Percentiles rank a stretch among this genome's conserved stretches.
phyloP scores from a whole-genome alignment of 306 rosid genomes.

The Chamaecrista fasciculata region DNA sequence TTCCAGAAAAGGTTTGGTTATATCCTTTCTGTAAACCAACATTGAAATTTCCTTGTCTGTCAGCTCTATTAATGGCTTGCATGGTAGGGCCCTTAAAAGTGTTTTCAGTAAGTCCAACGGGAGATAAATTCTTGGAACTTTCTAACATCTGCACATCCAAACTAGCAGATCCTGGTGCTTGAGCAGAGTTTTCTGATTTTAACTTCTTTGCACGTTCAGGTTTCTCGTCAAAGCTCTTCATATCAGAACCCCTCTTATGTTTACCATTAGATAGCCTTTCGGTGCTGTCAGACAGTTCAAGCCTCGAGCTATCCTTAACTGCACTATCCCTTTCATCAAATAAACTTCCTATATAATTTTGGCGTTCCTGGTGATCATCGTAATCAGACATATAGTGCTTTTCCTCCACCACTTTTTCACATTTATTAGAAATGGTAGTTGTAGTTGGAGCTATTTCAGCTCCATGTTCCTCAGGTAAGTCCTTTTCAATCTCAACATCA shows the following conservation, averaged over 20 bases:
- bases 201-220: constrained; percentile 55
- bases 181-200: constrained; percentile 44
- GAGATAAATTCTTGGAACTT: constrained; percentile 50
- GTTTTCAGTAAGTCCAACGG: constrained; percentile 55
- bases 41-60: constrained; percentile 52
- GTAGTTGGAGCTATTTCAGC: constrained; percentile 39
- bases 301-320: constrained; percentile 48
- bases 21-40: constrained; percentile 55
- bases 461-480: constrained; percentile 53
- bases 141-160: constrained; percentile 49
- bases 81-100: constrained; percentile 41
- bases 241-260: constrained; percentile 58
- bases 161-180: constrained; percentile 45
- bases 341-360: constrained; percentile 61
- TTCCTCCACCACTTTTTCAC: constrained; percentile 43
- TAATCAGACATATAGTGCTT: constrained; percentile 48
- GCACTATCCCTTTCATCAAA: constrained; percentile 61
- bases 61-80: constrained; percentile 51
- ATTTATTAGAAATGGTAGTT: constrained; percentile 32
- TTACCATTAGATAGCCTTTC: constrained; percentile 63
- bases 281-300: constrained; percentile 69
- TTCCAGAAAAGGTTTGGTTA: constrained; percentile 53
- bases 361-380: constrained; percentile 57
- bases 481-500: constrained; percentile 78
- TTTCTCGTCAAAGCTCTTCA: constrained; percentile 51